These are phyloP conservation scores for Mycena vulgaris DNA, from an alignment of 768 basidiomycete species.

Conservation along the genomic window DNA sequence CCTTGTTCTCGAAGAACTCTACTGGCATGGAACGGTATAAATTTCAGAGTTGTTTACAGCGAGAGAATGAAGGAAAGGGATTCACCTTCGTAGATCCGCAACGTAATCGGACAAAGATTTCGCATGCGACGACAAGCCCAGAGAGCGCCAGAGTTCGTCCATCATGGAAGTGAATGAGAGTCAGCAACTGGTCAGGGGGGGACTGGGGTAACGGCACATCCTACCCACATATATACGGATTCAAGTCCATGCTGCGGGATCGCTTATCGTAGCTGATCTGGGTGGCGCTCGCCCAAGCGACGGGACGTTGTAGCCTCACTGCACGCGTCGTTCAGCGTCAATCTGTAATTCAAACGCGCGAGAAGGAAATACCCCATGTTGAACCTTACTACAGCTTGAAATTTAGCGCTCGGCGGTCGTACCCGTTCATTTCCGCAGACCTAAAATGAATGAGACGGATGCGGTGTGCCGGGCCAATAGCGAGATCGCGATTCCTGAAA, in stretches of 20 bases:
- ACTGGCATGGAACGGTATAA: conserved; percentile 6
- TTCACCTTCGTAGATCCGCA: conserved; percentile 7
- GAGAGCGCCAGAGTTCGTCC: conserved; percentile 4
- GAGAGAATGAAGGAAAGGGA: background rate
- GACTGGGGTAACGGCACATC: background rate
- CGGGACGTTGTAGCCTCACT: no score
- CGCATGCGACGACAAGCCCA: background rate
- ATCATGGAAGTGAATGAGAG: background rate
- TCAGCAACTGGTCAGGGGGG: background rate
- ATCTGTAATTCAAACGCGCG: no score
- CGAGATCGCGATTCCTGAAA: no score
- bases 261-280: no score
- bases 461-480: background rate
- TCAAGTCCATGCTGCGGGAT: no score
- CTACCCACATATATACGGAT: background rate
- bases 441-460: no score
- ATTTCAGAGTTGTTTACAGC: background rate
- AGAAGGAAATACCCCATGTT: no score
- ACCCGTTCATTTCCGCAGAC: no score
- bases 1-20: background rate
- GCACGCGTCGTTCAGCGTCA: no score
- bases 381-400: no score
- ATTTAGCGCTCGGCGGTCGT: no score
- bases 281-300: no score
- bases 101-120: background rate